Conservation (phyloP, 192 early-diverging fungal species). For the Haplosporangium gracile region DNA sequence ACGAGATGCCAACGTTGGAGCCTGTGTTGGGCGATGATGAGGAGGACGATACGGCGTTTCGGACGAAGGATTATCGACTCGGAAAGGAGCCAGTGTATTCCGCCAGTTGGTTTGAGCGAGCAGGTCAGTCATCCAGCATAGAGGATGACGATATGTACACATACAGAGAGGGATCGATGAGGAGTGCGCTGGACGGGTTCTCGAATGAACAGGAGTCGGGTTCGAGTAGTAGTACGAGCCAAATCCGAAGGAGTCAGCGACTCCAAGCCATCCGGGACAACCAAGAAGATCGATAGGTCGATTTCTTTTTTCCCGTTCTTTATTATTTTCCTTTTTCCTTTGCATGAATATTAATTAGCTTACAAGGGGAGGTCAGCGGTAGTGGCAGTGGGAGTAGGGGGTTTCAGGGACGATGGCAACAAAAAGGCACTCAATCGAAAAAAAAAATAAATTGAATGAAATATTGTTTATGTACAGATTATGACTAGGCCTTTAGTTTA, state of each 20-base stretch:
- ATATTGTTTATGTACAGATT: too few relatives aligned
- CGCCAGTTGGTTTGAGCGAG: neutral
- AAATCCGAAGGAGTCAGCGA: constrained; percentile 33
- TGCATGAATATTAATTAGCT: too few relatives aligned
- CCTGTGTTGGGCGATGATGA: neutral
- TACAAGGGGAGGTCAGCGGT: too few relatives aligned
- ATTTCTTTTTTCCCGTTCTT: neutral
- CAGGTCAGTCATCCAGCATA: neutral
- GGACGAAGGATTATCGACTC: neutral
- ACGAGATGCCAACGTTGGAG: constrained; percentile 21
- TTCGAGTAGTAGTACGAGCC: neutral
- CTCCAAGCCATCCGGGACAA: constrained; percentile 35
- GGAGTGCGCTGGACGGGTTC: neutral
- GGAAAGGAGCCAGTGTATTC: neutral
- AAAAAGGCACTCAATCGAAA: too few relatives aligned
- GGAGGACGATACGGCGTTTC: neutral
- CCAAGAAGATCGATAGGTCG: constrained; percentile 5
- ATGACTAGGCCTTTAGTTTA: too few relatives aligned
- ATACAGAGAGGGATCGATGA: neutral
- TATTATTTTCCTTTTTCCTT: too few relatives aligned
- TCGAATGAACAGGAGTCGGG: constrained; percentile 1
- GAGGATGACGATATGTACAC: neutral
- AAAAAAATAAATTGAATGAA: too few relatives aligned
- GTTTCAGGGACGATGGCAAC: too few relatives aligned
- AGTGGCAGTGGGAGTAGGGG: too few relatives aligned